These are phyloP conservation scores for Penicillium sp. DNA, from an alignment of 2,329 filamentous ascomycete genomes.

Conservation along the genomic window DNA sequence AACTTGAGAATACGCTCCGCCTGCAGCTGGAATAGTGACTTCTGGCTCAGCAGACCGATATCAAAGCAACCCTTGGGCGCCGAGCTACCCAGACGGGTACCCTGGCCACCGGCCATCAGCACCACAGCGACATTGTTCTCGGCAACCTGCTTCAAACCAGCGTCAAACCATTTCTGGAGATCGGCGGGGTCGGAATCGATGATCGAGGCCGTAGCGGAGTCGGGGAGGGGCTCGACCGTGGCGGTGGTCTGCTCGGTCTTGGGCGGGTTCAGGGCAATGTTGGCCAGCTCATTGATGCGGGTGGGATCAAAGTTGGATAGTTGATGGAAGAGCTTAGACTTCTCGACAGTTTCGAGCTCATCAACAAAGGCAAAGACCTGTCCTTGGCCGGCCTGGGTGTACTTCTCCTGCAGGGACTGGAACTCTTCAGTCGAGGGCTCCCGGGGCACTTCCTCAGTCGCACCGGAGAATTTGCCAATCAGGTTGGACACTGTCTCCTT, in stretches of 20 bases:
- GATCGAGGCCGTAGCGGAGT: slow-evolving; percentile 82
- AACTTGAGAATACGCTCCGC: slow-evolving; percentile 89
- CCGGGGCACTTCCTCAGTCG: slow-evolving; percentile 39
- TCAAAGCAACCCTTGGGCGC: slow-evolving; percentile 97
- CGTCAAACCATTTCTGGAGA: slow-evolving; percentile 79
- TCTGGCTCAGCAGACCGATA: slow-evolving; percentile 87
- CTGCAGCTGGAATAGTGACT: slow-evolving; percentile 97
- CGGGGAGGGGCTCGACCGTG: slow-evolving; percentile 81
- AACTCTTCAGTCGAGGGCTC: slow-evolving; percentile 65
- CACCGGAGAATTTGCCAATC: slow-evolving; percentile 48
- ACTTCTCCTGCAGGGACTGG: slow-evolving; percentile 68
- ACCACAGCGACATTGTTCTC: slow-evolving; percentile 78
- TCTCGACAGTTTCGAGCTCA: slow-evolving; percentile 69
- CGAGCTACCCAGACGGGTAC: slow-evolving; percentile 89
- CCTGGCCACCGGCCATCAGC: slow-evolving; percentile 95
- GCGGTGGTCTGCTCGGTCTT: slow-evolving; percentile 52
- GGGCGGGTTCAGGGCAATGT: slow-evolving; percentile 77
- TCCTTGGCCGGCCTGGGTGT: slow-evolving; percentile 71
- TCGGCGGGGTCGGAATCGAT: slow-evolving; percentile 81
- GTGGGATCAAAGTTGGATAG: slow-evolving; percentile 77
- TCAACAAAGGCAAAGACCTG: slow-evolving; percentile 90
- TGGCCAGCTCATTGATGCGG: slow-evolving; percentile 83
- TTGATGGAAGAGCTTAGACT: slow-evolving; percentile 78
- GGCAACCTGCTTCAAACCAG: slow-evolving; percentile 64
- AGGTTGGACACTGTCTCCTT: slow-evolving; percentile 50